Conservation (phyloP, 2,329 filamentous ascomycete genomes). For the Teratosphaeria pseudoeucalypti region DNA sequence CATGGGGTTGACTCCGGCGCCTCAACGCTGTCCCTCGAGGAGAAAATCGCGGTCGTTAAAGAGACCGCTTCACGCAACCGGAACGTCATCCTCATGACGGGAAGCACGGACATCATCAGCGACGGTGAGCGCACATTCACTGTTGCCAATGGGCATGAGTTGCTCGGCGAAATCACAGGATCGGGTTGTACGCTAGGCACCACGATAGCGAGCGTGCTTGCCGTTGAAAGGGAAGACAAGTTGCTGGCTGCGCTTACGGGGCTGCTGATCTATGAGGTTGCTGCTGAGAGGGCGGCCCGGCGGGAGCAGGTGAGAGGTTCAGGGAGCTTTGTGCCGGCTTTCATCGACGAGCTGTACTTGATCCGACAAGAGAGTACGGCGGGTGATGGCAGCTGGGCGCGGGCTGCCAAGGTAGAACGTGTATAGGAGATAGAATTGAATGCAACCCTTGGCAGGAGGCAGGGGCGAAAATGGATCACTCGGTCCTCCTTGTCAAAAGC, state of each 20-base stretch:
- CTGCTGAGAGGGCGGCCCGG: conserved; percentile 55
- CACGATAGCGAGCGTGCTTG: conserved; percentile 63
- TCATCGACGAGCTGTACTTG: conserved; percentile 60
- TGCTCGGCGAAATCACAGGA: conserved; percentile 62
- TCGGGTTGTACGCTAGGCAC: conserved; percentile 76
- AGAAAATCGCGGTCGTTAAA: conserved; percentile 53
- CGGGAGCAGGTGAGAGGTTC: conserved; percentile 61
- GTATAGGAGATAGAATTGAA: background rate
- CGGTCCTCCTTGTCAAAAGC: background rate
- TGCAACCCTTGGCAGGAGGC: too few species aligned
- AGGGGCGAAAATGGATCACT: too few species aligned
- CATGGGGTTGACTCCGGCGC: conserved; percentile 72
- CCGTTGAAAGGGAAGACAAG: conserved; percentile 52
- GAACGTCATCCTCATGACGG: conserved; percentile 74
- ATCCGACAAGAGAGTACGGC: conserved; percentile 39
- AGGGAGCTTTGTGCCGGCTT: conserved; percentile 75
- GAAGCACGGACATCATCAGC: conserved; percentile 63
- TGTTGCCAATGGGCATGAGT: conserved; percentile 65
- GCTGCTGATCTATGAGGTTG: conserved; percentile 67
- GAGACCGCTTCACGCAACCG: conserved; percentile 57
- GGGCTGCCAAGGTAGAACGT: conserved; percentile 39
- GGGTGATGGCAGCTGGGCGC: conserved; percentile 44
- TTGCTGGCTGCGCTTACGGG: conserved; percentile 65
- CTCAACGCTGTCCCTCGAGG: conserved; percentile 41
- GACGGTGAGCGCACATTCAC: conserved; percentile 60